Conservation (phyloP, 768 basidiomycete species). For the Mycena sanguinolenta region DNA sequence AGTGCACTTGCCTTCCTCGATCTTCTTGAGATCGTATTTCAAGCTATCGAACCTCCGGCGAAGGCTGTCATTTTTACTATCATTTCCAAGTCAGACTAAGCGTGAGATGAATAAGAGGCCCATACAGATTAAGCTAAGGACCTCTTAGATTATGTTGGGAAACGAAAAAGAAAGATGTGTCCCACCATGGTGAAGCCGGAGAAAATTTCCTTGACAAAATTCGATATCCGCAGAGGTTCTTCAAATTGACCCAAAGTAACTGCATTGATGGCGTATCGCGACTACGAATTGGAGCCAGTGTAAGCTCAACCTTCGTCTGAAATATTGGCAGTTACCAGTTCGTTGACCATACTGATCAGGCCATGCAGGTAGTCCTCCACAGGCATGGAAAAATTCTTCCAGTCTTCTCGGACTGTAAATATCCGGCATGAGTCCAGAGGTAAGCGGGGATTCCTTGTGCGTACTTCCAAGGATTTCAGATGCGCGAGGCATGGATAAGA, state of each 20-base stretch:
- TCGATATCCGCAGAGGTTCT: conserved; percentile 81
- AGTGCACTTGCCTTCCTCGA: conserved; percentile 78
- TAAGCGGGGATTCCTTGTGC: conserved; percentile 39
- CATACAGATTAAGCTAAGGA: too few relatives aligned
- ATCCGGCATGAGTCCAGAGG: conserved; percentile 6
- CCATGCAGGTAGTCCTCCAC: conserved; percentile 89
- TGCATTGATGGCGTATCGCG: conserved; percentile 82
- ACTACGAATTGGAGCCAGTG: conserved; percentile 57
- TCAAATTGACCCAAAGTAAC: conserved; percentile 89
- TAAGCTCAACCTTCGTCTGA: not conserved
- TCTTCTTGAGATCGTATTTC: conserved; percentile 90
- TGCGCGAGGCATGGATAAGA: conserved; percentile 68
- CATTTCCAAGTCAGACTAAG: conserved; percentile 64
- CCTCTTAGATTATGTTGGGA: too few relatives aligned
- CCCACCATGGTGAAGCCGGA: conserved; percentile 87
- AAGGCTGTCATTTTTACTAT: conserved; percentile 76
- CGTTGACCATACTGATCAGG: conserved; percentile 82
- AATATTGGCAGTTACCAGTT: conserved; percentile 66
- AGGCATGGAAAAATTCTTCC: conserved; percentile 74
- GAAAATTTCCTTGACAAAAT: conserved; percentile 85
- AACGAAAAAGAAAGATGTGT: not conserved
- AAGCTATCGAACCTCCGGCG: conserved; percentile 84
- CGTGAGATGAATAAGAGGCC: conserved; percentile 49
- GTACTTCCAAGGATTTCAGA: conserved; percentile 76
- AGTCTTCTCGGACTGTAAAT: conserved; percentile 72